Evolutionary conservation across 495 filamentous ascomycete species (phyloP).

Genomic region (Cercophora newfieldiana): DNA sequence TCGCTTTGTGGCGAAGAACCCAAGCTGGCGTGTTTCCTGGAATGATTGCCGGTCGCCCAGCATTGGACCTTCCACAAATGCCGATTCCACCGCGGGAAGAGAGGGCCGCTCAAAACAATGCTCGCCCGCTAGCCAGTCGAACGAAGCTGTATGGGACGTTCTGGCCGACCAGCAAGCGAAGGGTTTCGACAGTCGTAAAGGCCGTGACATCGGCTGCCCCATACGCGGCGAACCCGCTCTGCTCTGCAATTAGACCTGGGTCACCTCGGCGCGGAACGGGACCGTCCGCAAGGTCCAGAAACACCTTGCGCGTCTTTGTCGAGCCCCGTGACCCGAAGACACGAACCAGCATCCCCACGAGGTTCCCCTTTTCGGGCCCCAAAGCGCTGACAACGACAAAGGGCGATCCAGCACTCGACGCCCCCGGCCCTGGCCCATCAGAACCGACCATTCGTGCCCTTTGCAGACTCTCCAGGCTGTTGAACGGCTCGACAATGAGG

Average conservation of each 20-base stretch:
- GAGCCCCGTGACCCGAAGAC: constrained; percentile 58
- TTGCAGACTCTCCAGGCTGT: constrained; percentile 75
- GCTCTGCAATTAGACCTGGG: constrained; percentile 64
- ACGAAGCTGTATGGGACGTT: constrained; percentile 89
- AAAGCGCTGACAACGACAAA: constrained; percentile 80
- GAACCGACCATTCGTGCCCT: constrained; percentile 50
- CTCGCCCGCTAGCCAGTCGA: constrained; percentile 68
- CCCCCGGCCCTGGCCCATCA: constrained; percentile 36
- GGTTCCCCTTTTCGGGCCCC: constrained; percentile 71
- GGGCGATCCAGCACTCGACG: constrained; percentile 52
- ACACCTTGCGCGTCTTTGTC: constrained; percentile 68
- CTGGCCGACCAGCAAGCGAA: constrained; percentile 75
- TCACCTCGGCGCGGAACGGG: constrained; percentile 60
- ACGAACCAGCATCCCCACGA: constrained; percentile 76
- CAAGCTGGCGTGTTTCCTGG: no score
- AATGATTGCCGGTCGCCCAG: neutral
- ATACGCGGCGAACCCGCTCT: constrained; percentile 75
- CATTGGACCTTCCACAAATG: neutral
- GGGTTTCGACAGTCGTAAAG: constrained; percentile 78
- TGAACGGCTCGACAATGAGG: constrained; percentile 66
- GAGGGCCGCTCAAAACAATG: constrained; percentile 53
- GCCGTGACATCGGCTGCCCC: constrained; percentile 75
- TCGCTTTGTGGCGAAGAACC: no score
- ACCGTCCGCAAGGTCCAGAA: constrained; percentile 74
- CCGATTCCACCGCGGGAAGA: neutral